Percentiles rank a stretch among this genome's conserved stretches.
phyloP scores from a whole-genome alignment of 208 protist genomes.

The Naegleria lovaniensis region DNA sequence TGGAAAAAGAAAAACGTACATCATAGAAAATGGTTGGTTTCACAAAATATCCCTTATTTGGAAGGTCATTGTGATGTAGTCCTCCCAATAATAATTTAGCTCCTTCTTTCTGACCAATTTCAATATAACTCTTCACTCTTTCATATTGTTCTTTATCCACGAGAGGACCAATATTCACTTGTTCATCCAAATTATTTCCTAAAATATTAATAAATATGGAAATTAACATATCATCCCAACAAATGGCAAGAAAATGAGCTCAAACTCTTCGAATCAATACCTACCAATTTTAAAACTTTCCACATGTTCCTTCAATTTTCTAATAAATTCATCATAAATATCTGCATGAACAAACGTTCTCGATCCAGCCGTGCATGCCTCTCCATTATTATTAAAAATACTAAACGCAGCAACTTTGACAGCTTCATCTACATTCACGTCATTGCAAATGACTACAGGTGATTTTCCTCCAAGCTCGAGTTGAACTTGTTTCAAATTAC shows the following conservation, averaged over 20 bases:
- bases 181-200: constrained; percentile 31
- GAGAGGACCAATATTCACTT: constrained; percentile 55
- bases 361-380: constrained; percentile 68
- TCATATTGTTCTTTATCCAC: constrained; percentile 64
- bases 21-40: constrained; percentile 67
- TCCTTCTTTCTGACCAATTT: constrained; percentile 62
- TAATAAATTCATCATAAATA: constrained; percentile 72
- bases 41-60: constrained; percentile 66
- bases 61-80: constrained; percentile 3
- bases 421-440: constrained; percentile 68
- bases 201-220: too few relatives aligned
- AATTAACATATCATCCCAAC: too few relatives aligned
- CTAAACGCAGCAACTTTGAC: constrained; percentile 56
- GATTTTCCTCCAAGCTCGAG: constrained; percentile 83
- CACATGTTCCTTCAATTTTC: constrained; percentile 40
- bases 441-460: constrained; percentile 67
- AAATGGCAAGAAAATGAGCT: too few relatives aligned
- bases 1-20: constrained; percentile 42
- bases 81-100: constrained; percentile 62
- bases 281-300: neutral
- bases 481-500: constrained; percentile 63
- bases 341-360: constrained; percentile 73
- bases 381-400: constrained; percentile 68
- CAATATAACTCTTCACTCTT: constrained; percentile 63
- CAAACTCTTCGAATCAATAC: too few relatives aligned